Evolutionary conservation across 106 monocot species (phyloP), one percentile per base, ranked within the genome.

Genomic region (Acorus gramineus): DNA sequence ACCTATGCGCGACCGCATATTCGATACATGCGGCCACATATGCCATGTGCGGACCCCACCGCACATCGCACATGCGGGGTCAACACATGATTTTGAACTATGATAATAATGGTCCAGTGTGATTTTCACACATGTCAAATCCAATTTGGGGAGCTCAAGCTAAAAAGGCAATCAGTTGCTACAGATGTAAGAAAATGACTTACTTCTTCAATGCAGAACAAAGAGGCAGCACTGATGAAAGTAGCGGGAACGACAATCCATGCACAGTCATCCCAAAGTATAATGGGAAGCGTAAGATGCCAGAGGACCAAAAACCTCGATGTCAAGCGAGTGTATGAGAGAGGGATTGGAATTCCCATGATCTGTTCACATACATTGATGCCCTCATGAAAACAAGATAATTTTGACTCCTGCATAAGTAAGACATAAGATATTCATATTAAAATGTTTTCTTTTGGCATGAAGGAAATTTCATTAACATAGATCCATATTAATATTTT

Each of bases 131-230:
- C 49, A 8, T 51, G 63, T 2, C 3, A 8, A 63, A 7, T 10
- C 46, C 6, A 63, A 5, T 48, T 46, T 42, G 5, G 44, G 0
- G 9, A 61, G 13, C 9, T 11, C n/a, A 12, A 49, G 6, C 11
- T 63, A 11, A 7, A 4, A 9, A 42, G 49, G 44, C 14, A 66
- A 63, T 7, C 8, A 55, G 52, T 12, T 1, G 28, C 28, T 28
- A 28, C 28, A 28, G 28, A 28, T 28, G 28, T 28, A 28, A 28
- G 28, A 28, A 28, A 28, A 28, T 28, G 28, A 47, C 69, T 79
- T 80, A 92, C 96, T 77, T 98, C 96, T 77, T 98, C 91, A 13
- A 91, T 91, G 79, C 96, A 91, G 79, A 91, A 91, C 55, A 98
- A 77, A 28, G 83, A 85, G 58, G 85, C 85, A 53, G 96, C 91